Conservation (phyloP, 2,329 filamentous ascomycete genomes). For the Paraphaeosphaeria minitans region DNA sequence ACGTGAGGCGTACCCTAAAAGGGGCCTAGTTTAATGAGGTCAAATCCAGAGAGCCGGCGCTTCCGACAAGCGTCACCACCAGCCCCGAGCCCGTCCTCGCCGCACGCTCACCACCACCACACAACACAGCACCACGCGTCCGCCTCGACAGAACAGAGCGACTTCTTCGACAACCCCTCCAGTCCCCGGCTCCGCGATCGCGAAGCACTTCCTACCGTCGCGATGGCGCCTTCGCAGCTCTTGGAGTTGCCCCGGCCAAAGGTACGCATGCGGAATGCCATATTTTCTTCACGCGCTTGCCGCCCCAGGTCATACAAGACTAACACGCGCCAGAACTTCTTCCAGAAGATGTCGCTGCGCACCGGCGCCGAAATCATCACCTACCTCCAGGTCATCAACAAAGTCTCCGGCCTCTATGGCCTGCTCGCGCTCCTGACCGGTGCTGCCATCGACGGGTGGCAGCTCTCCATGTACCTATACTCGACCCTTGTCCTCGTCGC, state of each 20-base stretch:
- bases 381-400: slow-evolving; percentile 85
- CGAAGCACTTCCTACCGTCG: slow-evolving; percentile 18
- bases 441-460: slow-evolving; percentile 78
- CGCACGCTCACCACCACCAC: slow-evolving; percentile 13
- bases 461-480: slow-evolving; percentile 92
- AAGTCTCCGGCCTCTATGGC: slow-evolving; percentile 88
- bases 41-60: slow-evolving; percentile 16
- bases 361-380: slow-evolving; percentile 86
- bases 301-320: slow-evolving; percentile 16
- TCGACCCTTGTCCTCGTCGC: slow-evolving; percentile 73
- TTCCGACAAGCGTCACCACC: slow-evolving; percentile 14
- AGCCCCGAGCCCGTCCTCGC: slow-evolving; percentile 12
- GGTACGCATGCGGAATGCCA: slow-evolving; percentile 30
- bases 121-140: slow-evolving; percentile 9
- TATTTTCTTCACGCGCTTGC: neutral
- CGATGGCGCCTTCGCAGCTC: slow-evolving; percentile 41
- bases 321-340: slow-evolving; percentile 67
- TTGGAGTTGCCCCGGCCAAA: slow-evolving; percentile 47
- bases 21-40: slow-evolving; percentile 17
- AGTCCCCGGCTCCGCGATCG: slow-evolving; percentile 4
- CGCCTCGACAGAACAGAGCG: slow-evolving; percentile 27
- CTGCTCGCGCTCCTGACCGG: slow-evolving; percentile 88
- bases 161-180: slow-evolving; percentile 11
- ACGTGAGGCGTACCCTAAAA: slow-evolving; percentile 20
- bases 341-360: slow-evolving; percentile 83